Evolutionary conservation across 352 stramenopile genomes (phyloP).

Genomic region (Pelagophyceae sp.): DNA sequence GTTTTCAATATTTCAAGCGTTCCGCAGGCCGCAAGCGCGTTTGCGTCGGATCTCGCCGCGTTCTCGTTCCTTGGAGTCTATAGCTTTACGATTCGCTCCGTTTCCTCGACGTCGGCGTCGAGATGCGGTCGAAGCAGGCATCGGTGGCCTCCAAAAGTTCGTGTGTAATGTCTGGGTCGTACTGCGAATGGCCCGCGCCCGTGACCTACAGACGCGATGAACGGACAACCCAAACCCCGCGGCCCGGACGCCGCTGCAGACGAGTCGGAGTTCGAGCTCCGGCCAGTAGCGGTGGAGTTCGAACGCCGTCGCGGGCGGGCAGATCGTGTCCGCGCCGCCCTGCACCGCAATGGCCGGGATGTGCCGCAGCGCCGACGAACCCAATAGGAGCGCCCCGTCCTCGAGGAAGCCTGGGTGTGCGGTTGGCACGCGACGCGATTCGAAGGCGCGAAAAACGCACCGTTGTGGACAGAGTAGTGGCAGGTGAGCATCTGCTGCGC

Average conservation of each 20-base stretch:
- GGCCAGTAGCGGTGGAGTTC: slow-evolving; percentile 41
- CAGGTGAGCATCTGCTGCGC: slow-evolving; percentile 54
- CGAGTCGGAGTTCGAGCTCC: slow-evolving; percentile 45
- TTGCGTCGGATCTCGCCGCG: too few species aligned
- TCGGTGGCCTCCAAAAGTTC: slow-evolving; percentile 51
- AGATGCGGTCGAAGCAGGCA: neutral
- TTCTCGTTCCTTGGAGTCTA: too few species aligned
- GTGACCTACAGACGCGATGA: too few species aligned
- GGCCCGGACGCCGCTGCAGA: too few species aligned
- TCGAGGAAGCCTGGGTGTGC: neutral
- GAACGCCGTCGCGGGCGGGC: slow-evolving; percentile 46
- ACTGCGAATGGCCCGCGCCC: slow-evolving; percentile 50
- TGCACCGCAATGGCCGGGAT: slow-evolving; percentile 45
- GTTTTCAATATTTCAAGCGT: too few species aligned
- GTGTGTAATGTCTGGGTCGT: slow-evolving; percentile 44
- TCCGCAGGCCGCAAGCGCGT: too few species aligned
- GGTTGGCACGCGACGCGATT: too few species aligned
- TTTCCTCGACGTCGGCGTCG: neutral
- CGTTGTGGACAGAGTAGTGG: slow-evolving; percentile 48
- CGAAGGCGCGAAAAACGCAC: too few species aligned
- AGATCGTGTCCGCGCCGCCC: slow-evolving; percentile 47
- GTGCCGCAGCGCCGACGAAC: neutral
- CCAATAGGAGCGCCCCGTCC: neutral
- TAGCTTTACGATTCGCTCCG: too few species aligned
- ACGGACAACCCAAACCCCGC: too few species aligned